Base-by-base conservation (phyloP, 352 stramenopile species). In the Blastocystis sp. region DNA sequence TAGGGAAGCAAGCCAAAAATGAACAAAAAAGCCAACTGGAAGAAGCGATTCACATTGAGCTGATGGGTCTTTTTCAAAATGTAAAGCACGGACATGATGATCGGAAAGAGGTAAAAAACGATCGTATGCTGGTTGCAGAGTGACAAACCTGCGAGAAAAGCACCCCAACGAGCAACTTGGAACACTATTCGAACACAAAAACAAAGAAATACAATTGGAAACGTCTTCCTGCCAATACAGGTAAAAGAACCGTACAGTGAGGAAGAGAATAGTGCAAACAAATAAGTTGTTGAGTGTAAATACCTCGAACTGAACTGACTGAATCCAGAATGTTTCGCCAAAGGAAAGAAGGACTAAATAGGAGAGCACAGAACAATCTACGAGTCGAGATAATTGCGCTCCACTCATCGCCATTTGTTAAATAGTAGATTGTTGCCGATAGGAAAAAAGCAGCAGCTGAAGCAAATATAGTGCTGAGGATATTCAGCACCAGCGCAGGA, bases 241-340 rank as follows among this genome's bases (percentile, higher is more conserved):
- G 18, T 89, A 89, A 43, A 64, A 79, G 66, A 89, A 79, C 30
- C 24, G 39, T 0, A 89, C 64, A 16, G 66, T 79, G 0, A 89
- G 64, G 26, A 66, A 89, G 26, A 89, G 41, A 53, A 76, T 34
- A 30, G 76, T 76, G n/a, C 54, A 64, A 24, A 89, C 41, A 30
- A 89, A 79, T 50, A 89, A 62, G 37, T 89, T 89, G 64, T 89
- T 89, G 26, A 89, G 53, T n/a, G 78, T 79, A 34, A 89, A 89
- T 18, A 89, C 78, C 30, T 89, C 78, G 34, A 89, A 89, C 47
- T 89, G 78, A n/a, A 89, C 78, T 9, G 78, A 89, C 24, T 89
- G 63, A 0, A 45, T 79, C 78, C 78, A 89, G 39, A 79, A 39
- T 13, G 66, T 79, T 20, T 73, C 13, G n/a, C 78, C 66, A 64